A percentile compares a stretch with the other conserved stretches of the same genome.
Conservation (phyloP, 768 basidiomycete species). For the Boletus reticuloceps region DNA sequence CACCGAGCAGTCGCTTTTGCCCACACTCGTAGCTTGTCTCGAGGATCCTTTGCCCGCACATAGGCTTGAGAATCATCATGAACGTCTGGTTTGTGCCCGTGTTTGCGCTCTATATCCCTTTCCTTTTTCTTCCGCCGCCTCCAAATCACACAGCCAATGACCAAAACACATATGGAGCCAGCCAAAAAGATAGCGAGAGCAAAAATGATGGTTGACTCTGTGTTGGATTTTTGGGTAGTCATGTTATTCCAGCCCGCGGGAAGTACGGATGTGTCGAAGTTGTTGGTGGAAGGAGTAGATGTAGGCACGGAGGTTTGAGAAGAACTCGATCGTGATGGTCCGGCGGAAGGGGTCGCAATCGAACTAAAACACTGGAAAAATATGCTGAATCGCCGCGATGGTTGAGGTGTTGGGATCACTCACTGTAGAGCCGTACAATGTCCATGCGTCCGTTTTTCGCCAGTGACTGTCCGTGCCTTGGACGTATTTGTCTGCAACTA, state of each 20-base stretch:
- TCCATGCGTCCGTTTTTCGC: constrained; percentile 54
- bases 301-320: constrained; percentile 13
- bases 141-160: constrained; percentile 62
- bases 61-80: constrained; percentile 33
- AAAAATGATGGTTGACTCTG: constrained; percentile 49
- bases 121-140: constrained; percentile 38
- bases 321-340: not conserved
- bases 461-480: constrained; percentile 54
- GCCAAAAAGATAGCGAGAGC: constrained; percentile 63
- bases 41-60: constrained; percentile 44
- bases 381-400: not conserved
- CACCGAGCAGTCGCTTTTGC: constrained; percentile 64
- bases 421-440: constrained; percentile 69
- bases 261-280: constrained; percentile 31
- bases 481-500: constrained; percentile 55
- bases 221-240: constrained; percentile 10
- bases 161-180: constrained; percentile 55
- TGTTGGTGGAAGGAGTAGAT: constrained; percentile 14
- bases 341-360: constrained; percentile 1
- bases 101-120: constrained; percentile 55
- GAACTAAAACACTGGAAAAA: constrained; percentile 17
- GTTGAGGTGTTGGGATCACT: constrained; percentile 25
- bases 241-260: constrained; percentile 53
- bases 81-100: constrained; percentile 20
- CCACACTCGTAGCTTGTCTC: constrained; percentile 59